Evolutionary conservation across 2,329 filamentous ascomycete genomes (phyloP).

Genomic region (Aspergillus glaucus): DNA sequence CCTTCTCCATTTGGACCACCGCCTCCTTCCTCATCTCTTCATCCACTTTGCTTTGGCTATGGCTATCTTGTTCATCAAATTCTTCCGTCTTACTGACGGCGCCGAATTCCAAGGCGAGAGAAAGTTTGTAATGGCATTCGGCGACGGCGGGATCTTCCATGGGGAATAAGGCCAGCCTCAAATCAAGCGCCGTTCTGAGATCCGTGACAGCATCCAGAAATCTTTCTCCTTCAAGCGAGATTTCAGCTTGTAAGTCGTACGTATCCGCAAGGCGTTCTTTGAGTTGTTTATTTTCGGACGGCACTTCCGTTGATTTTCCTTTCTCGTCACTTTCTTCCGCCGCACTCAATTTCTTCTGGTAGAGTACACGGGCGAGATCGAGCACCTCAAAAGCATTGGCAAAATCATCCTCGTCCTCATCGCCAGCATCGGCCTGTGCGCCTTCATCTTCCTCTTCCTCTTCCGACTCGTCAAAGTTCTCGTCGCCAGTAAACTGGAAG

Average conservation of each 20-base stretch:
- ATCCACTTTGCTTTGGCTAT: constrained; percentile 41
- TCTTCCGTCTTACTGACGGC: constrained; percentile 55
- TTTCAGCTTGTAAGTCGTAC: constrained; percentile 89
- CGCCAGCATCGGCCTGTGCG: constrained; percentile 44
- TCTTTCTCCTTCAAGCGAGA: constrained; percentile 92
- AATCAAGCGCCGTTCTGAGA: constrained; percentile 66
- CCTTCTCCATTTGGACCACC: constrained; percentile 53
- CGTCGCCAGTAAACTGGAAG: constrained; percentile 90
- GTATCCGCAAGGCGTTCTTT: constrained; percentile 88
- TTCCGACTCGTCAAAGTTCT: constrained; percentile 82
- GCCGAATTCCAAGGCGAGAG: constrained; percentile 87
- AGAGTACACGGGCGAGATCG: constrained; percentile 56
- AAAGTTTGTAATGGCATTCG: constrained; percentile 94
- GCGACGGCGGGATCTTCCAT: constrained; percentile 79
- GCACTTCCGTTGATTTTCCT: constrained; percentile 41
- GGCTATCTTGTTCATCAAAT: constrained; percentile 29
- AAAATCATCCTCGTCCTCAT: constrained; percentile 60
- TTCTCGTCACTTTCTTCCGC: constrained; percentile 42
- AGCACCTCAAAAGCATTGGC: constrained; percentile 59
- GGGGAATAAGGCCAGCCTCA: constrained; percentile 73
- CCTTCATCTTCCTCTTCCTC: constrained; percentile 42
- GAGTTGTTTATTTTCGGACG: constrained; percentile 50
- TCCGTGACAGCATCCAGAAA: constrained; percentile 85
- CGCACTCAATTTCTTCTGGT: constrained; percentile 50
- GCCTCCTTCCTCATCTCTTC: constrained; percentile 53